A percentile compares a stretch with the other conserved stretches of the same genome.
Conservation (phyloP, 768 basidiomycete species). For the Russula vinacea region DNA sequence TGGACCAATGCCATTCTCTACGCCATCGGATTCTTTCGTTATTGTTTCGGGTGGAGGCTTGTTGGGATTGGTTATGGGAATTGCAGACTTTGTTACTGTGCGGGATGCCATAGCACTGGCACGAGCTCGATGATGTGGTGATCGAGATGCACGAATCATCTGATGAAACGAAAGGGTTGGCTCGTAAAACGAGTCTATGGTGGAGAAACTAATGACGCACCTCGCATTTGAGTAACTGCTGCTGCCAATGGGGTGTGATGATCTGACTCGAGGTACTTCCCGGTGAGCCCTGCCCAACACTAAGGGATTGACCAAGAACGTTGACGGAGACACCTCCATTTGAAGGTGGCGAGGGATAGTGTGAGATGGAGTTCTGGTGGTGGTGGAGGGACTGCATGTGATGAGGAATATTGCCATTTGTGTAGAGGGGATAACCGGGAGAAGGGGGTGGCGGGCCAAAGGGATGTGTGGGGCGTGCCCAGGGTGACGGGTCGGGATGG, state of each 20-base stretch:
- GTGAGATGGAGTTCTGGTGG: slow-evolving; percentile 78
- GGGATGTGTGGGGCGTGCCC: slow-evolving; percentile 58
- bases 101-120: slow-evolving; percentile 94
- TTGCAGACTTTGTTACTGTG: slow-evolving; percentile 79
- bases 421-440: slow-evolving; percentile 73
- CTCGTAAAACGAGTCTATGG: slow-evolving; percentile 16
- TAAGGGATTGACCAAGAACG: slow-evolving; percentile 28
- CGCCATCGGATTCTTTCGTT: slow-evolving; percentile 33
- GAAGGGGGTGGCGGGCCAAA: slow-evolving; percentile 60
- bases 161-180: slow-evolving; percentile 34
- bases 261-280: slow-evolving; percentile 49
- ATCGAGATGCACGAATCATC: slow-evolving; percentile 81
- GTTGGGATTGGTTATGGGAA: slow-evolving; percentile 91
- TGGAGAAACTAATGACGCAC: slow-evolving; percentile 48
- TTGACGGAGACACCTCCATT: slow-evolving; percentile 28
- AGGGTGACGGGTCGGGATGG: slow-evolving; percentile 73
- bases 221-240: slow-evolving; percentile 90
- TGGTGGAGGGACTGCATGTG: slow-evolving; percentile 52
- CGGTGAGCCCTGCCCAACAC: slow-evolving; percentile 30
- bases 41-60: slow-evolving; percentile 46
- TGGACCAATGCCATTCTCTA: slow-evolving; percentile 23
- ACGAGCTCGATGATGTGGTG: slow-evolving; percentile 91
- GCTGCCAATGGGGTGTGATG: slow-evolving; percentile 85
- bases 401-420: slow-evolving; percentile 58
- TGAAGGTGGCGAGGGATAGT: slow-evolving; percentile 77